Conservation (phyloP, 2,329 filamentous ascomycete species). For the Trichoderma harzianum region DNA sequence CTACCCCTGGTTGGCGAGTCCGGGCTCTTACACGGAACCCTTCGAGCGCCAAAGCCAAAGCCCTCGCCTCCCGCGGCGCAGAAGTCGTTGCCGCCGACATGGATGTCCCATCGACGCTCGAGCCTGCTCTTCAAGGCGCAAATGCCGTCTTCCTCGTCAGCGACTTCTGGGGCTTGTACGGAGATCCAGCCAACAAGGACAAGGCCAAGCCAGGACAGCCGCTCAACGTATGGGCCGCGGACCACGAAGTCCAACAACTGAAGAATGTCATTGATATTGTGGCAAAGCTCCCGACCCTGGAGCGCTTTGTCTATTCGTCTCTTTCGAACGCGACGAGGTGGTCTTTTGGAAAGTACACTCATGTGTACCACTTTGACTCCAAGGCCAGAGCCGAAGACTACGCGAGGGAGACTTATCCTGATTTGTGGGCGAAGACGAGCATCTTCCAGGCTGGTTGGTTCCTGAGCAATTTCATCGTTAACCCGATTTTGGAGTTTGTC, state of each 20-base stretch:
- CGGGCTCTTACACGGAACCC: constrained; percentile 28
- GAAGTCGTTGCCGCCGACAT: constrained; percentile 27
- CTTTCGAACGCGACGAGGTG: constrained; percentile 33
- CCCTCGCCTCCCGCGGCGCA: constrained; percentile 21
- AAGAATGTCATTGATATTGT: constrained; percentile 38
- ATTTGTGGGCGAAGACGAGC: not conserved
- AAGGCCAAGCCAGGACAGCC: constrained; percentile 17
- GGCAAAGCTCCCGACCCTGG: constrained; percentile 29
- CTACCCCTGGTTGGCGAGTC: constrained; percentile 23
- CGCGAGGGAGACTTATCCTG: not conserved
- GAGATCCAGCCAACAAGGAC: not conserved
- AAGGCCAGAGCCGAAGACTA: constrained; percentile 6
- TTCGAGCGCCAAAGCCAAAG: constrained; percentile 19
- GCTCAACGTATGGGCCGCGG: constrained; percentile 21
- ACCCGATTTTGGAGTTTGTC: not conserved
- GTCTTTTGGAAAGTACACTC: not conserved
- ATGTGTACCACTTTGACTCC: constrained; percentile 6
- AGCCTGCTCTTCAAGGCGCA: constrained; percentile 24
- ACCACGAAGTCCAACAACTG: constrained; percentile 33
- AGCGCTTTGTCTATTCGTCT: constrained; percentile 39
- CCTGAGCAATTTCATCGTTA: not conserved
- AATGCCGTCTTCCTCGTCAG: constrained; percentile 30
- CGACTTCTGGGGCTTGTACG: constrained; percentile 25
- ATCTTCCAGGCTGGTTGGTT: not conserved
- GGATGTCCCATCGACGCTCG: constrained; percentile 20